Base-by-base conservation (phyloP, 169 alveolate species). In the Eimeria praecox region DNA sequence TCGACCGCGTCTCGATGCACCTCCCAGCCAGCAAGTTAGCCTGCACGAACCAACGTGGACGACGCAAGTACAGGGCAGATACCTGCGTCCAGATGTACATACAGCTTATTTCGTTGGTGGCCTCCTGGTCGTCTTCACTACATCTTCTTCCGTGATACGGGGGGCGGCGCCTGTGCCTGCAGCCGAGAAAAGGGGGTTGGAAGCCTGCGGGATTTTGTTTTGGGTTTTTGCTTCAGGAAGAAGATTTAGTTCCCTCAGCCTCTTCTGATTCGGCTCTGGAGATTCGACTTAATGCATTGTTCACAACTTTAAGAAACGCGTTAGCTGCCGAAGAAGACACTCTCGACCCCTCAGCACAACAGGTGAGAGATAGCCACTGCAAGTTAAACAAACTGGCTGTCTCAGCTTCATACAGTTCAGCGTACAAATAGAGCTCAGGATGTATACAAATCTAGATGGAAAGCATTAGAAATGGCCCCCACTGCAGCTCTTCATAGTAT, bases 191-290 rank as follows among this genome's bases (percentile, higher is more conserved):
- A n/a, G n/a, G n/a, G n/a, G n/a, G n/a, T n/a, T n/a, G n/a, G n/a
- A n/a, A n/a, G n/a, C n/a, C n/a, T n/a, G 75, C 9, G 75, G 75
- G 75, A 12, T 1, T 71, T 38, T 12, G 42, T 71, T 71, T 30
- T 30, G 46, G 10, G 82, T 38, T 10, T 78, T 42, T 46, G 62
- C 30, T 24, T 24, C 49, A 78, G 88, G 88, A 78, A 12, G 88
- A 78, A 64, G 88, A 78, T 14, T 24, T 3, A 8, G 42, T n/a
- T 10, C 27, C 18, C n/a, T 22, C 88, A 12, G 66, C 27, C 14
- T 78, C 86, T 75, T 75, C 88, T n/a, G 56, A 78, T 18, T 42
- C 88, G 3, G 40, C 64, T 12, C 56, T 78, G 44, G 88, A 78
- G 40, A 40, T 24, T 1, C 56, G 88, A 22, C 62, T 78, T n/a